A percentile compares a stretch with the other conserved stretches of the same genome.
These are phyloP conservation scores for Populus euphratica DNA, from an alignment of 345 rosid genomes.

Conservation along the genomic window DNA sequence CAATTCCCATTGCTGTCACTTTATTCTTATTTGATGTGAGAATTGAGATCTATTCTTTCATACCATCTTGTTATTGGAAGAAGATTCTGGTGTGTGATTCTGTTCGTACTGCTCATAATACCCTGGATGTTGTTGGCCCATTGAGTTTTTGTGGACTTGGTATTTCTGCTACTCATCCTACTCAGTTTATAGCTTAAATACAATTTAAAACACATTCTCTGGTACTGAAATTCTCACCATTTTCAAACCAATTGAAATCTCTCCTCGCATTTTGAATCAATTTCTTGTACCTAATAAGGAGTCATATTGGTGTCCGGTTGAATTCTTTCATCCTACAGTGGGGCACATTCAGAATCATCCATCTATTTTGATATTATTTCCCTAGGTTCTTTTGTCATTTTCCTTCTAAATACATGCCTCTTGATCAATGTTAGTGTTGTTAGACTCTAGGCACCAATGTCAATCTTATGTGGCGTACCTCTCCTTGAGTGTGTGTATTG, in stretches of 20 bases:
- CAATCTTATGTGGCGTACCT: constrained; percentile 76
- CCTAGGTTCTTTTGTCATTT: not conserved
- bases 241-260: not conserved
- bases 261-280: not conserved
- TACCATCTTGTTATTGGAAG: not conserved
- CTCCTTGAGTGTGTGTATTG: constrained; percentile 91
- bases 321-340: constrained; percentile 3
- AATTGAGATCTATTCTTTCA: not conserved
- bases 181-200: not conserved
- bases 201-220: not conserved
- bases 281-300: not conserved
- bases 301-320: not conserved
- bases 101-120: not conserved
- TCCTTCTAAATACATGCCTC: constrained; percentile 1
- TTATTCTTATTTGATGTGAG: not conserved
- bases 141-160: not conserved
- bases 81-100: not conserved
- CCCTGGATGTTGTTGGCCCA: not conserved
- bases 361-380: not conserved
- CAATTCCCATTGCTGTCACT: not conserved
- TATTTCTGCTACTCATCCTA: constrained; percentile 13
- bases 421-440: constrained; percentile 5
- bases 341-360: not conserved
- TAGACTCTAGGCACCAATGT: constrained; percentile 46
- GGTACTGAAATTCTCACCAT: not conserved